A percentile compares a stretch with the other conserved stretches of the same genome.
Conservation (phyloP, 2,329 filamentous ascomycete genomes). For the Colletotrichum ledebouriae region DNA sequence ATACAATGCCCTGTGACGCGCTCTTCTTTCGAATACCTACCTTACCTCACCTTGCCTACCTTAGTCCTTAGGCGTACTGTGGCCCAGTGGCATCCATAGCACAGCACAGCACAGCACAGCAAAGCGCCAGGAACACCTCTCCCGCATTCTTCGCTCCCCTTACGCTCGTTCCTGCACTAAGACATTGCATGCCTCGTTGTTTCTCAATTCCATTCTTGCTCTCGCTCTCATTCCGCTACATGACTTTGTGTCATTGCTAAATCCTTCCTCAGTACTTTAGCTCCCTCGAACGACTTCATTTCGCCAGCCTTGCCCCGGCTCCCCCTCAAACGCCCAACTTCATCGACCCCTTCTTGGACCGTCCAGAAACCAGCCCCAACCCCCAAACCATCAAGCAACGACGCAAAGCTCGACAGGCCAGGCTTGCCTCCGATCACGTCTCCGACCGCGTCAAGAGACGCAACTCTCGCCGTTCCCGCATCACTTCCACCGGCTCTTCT, state of each 20-base stretch:
- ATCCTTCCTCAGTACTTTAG: slow-evolving; percentile 74
- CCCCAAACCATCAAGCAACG: slow-evolving; percentile 43
- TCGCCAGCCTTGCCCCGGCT: slow-evolving; percentile 51
- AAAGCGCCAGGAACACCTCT: slow-evolving; percentile 24
- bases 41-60: neutral
- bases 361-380: slow-evolving; percentile 17
- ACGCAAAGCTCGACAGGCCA: slow-evolving; percentile 34
- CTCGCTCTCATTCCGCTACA: slow-evolving; percentile 4
- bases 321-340: slow-evolving; percentile 31
- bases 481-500: slow-evolving; percentile 69
- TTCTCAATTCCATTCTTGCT: slow-evolving; percentile 39
- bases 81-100: slow-evolving; percentile 7
- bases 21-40: slow-evolving; percentile 4
- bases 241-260: slow-evolving; percentile 40
- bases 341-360: slow-evolving; percentile 32
- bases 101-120: neutral
- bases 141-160: slow-evolving; percentile 26
- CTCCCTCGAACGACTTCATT: slow-evolving; percentile 76
- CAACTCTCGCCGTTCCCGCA: slow-evolving; percentile 49
- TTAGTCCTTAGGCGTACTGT: neutral
- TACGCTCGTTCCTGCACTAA: slow-evolving; percentile 54
- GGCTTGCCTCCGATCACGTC: slow-evolving; percentile 49
- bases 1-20: neutral
- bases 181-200: slow-evolving; percentile 53
- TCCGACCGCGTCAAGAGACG: slow-evolving; percentile 49